Evolutionary conservation across 306 rosid genomes (phyloP).

Genomic region (Rosa multiflora): DNA sequence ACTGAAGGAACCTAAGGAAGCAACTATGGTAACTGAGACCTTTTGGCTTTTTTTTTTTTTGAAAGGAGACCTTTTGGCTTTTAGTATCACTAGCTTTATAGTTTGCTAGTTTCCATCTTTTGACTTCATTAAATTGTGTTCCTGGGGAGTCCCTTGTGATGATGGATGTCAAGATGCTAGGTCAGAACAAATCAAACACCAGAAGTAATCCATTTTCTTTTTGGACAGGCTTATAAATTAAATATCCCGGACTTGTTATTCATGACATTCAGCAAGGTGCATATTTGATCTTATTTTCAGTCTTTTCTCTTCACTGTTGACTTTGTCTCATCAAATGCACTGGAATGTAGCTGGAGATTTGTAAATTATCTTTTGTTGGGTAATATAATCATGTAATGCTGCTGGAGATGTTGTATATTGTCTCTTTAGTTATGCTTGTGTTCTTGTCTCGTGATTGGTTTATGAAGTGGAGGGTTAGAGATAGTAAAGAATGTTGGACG

Average conservation of each 20-base stretch:
- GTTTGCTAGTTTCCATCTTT: constrained; percentile 1
- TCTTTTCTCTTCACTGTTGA: neutral
- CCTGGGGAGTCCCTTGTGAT: neutral
- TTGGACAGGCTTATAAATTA: neutral
- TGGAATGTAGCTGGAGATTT: neutral
- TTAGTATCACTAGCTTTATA: neutral
- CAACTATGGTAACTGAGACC: neutral
- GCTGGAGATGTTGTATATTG: too few species aligned
- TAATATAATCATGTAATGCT: too few species aligned
- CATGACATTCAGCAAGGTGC: neutral
- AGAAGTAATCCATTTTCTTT: neutral
- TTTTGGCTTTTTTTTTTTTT: too few species aligned
- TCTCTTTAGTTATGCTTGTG: neutral
- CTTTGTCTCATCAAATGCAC: neutral
- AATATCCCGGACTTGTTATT: neutral
- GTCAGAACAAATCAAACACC: neutral
- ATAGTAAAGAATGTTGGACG: neutral
- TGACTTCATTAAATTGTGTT: neutral
- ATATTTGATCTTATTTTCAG: neutral
- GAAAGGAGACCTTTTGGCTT: too few species aligned
- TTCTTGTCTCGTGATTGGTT: too few species aligned
- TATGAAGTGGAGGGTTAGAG: too few species aligned
- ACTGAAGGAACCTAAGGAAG: neutral
- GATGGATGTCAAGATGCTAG: neutral
- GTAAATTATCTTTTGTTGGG: neutral